A percentile compares a stretch with the other conserved stretches of the same genome.
Conservation (phyloP, 179 eudicot species). For the Dionaea muscipula region DNA sequence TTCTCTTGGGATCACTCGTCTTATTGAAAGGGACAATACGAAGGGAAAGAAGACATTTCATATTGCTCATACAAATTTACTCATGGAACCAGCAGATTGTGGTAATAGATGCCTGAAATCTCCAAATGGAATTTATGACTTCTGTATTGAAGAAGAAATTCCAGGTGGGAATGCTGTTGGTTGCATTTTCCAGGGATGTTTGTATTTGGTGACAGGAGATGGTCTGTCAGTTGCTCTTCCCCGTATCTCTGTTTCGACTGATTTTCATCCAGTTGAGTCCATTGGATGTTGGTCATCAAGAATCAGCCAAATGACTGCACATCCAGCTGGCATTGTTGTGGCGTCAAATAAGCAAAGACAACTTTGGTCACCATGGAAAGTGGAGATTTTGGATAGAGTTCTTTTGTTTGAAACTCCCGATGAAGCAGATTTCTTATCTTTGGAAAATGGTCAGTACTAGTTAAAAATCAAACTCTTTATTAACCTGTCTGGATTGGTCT, state of each 20-base stretch:
- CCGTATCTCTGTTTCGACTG: conserved; percentile 51
- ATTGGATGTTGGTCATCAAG: conserved; percentile 29
- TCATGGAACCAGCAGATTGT: conserved; percentile 29
- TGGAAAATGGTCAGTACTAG: conserved; percentile 59
- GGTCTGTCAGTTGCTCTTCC: conserved; percentile 84
- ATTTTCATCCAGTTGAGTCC: conserved; percentile 42
- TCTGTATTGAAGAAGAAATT: conserved; percentile 30
- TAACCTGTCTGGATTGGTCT: not conserved
- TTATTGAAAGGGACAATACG: conserved; percentile 22
- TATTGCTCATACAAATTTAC: conserved; percentile 43
- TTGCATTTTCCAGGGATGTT: conserved; percentile 59
- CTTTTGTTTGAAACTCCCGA: conserved; percentile 73
- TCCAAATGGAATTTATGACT: conserved; percentile 19
- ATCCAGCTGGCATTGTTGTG: conserved; percentile 26
- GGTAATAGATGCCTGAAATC: conserved; percentile 31
- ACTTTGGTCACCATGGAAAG: conserved; percentile 64
- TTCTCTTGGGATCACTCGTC: conserved; percentile 65
- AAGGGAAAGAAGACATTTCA: conserved; percentile 25
- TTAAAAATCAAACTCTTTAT: conserved; percentile 6
- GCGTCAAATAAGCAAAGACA: conserved; percentile 16
- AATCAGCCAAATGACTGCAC: conserved; percentile 12
- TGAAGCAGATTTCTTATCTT: conserved; percentile 70
- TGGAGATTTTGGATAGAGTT: conserved; percentile 69
- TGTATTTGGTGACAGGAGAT: conserved; percentile 54
- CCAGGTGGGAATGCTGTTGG: conserved; percentile 54